phyloP scores from a whole-genome alignment of 163 green algal species.

The Scenedesmus sp. region DNA sequence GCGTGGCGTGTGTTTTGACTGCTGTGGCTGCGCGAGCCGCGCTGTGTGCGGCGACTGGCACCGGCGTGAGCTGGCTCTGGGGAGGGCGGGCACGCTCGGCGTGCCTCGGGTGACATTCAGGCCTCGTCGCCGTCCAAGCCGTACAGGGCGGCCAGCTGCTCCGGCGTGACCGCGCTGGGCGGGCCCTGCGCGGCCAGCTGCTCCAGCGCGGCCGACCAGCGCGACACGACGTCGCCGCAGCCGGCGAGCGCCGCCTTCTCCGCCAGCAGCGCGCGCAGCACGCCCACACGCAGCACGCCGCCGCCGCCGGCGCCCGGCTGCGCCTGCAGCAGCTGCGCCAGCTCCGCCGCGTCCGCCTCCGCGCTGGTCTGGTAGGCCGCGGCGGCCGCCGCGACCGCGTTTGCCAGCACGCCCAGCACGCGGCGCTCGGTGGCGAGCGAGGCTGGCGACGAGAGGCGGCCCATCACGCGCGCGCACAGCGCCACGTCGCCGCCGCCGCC shows the following conservation, averaged over 20 bases:
- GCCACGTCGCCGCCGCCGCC: too few species aligned
- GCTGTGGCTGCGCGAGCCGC: too few species aligned
- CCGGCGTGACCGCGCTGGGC: neutral
- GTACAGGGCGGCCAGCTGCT: conserved; percentile 34
- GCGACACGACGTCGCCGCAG: neutral
- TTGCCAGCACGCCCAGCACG: conserved; percentile 42
- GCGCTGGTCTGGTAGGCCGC: conserved; percentile 46
- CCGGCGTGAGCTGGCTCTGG: too few species aligned
- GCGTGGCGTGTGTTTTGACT: too few species aligned
- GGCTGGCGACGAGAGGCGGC: conserved; percentile 45
- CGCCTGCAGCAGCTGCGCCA: conserved; percentile 20
- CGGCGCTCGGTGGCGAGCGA: conserved; percentile 35
- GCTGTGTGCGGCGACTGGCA: too few species aligned
- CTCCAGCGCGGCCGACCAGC: conserved; percentile 7
- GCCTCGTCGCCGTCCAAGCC: neutral
- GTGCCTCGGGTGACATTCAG: too few species aligned
- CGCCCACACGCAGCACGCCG: conserved; percentile 4
- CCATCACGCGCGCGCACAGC: conserved; percentile 54
- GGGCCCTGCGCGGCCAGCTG: neutral
- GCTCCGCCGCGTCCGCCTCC: conserved; percentile 41
- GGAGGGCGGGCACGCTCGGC: too few species aligned
- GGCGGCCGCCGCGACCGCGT: neutral
- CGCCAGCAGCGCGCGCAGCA: conserved; percentile 23
- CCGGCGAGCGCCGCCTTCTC: conserved; percentile 27
- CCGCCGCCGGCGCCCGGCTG: neutral